Percentiles rank a stretch among this genome's conserved stretches.
phyloP scores from a whole-genome alignment of 768 basidiomycete genomes.

The Lactarius hatsudake region DNA sequence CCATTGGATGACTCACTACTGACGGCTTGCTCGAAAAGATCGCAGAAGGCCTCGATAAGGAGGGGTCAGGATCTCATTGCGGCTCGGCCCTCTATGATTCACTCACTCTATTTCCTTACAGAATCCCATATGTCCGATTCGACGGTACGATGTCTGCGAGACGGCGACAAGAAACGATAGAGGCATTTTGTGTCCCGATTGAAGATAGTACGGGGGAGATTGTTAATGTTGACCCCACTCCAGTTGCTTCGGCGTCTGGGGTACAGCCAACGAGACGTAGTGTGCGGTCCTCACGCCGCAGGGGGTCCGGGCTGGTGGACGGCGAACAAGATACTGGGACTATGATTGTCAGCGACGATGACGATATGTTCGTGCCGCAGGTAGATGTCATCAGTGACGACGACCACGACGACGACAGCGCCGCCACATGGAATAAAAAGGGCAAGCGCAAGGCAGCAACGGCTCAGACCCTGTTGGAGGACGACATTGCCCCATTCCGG shows the following conservation, averaged over 20 bases:
- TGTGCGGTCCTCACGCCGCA: slow-evolving; percentile 8
- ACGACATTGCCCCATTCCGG: background rate
- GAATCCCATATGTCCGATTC: slow-evolving; percentile 76
- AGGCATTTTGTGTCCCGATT: slow-evolving; percentile 70
- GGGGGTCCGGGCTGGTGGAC: background rate
- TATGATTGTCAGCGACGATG: slow-evolving; percentile 29
- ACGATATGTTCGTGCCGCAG: slow-evolving; percentile 35
- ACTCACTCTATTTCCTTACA: slow-evolving; percentile 31
- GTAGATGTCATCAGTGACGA: slow-evolving; percentile 30
- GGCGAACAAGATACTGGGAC: slow-evolving; percentile 17
- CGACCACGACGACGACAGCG: slow-evolving; percentile 2
- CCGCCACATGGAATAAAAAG: slow-evolving; percentile 27
- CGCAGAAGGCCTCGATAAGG: slow-evolving; percentile 60
- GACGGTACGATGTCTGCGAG: slow-evolving; percentile 86
- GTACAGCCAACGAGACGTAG: slow-evolving; percentile 23
- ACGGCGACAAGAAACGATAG: slow-evolving; percentile 72
- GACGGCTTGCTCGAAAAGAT: slow-evolving; percentile 46
- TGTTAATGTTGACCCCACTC: slow-evolving; percentile 8
- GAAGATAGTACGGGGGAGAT: slow-evolving; percentile 32
- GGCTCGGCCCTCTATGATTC: background rate
- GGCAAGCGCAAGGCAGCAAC: slow-evolving; percentile 31
- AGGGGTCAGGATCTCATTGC: slow-evolving; percentile 44
- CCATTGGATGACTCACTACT: background rate
- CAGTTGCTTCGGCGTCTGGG: slow-evolving; percentile 19
- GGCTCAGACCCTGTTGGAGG: background rate